phyloP scores from a whole-genome alignment of 2,329 filamentous ascomycete genomes.

The Aphanoascus verrucosus region DNA sequence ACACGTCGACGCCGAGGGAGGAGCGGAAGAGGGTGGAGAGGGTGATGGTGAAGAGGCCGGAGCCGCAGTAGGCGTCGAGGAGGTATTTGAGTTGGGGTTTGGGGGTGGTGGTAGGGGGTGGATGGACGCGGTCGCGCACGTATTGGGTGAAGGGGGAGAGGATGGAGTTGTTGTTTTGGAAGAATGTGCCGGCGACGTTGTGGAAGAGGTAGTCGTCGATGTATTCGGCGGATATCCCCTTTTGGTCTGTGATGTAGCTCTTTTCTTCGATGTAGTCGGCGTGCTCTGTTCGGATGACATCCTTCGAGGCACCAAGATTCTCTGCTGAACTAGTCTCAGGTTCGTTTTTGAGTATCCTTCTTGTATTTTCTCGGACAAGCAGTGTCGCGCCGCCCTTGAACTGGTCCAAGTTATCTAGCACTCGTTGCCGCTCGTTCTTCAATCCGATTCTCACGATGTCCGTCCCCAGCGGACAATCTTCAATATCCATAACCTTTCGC shows the following conservation, averaged over 20 bases:
- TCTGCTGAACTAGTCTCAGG: constrained; percentile 19
- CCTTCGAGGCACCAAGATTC: constrained; percentile 27
- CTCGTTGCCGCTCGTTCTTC: constrained; percentile 63
- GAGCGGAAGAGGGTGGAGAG: constrained; percentile 70
- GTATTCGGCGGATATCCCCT: constrained; percentile 75
- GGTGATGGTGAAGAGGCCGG: constrained; percentile 92
- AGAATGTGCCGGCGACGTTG: constrained; percentile 89
- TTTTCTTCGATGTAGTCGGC: constrained; percentile 63
- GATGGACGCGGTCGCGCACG: constrained; percentile 68
- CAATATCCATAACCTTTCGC: constrained; percentile 75
- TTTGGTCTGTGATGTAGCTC: constrained; percentile 77
- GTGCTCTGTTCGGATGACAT: constrained; percentile 45
- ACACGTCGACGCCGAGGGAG: constrained; percentile 84
- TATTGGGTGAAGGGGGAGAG: constrained; percentile 76
- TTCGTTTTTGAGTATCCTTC: constrained; percentile 34
- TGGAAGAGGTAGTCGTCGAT: constrained; percentile 74
- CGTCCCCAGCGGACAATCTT: constrained; percentile 93
- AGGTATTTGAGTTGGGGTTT: constrained; percentile 60
- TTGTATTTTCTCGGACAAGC: constrained; percentile 75
- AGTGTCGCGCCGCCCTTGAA: constrained; percentile 80
- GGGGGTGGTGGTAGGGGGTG: constrained; percentile 32
- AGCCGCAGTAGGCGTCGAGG: constrained; percentile 95
- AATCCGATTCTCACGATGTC: constrained; percentile 72
- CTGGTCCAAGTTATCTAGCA: constrained; percentile 56
- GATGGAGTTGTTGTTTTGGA: constrained; percentile 99